Percentiles rank a stretch among this genome's conserved stretches.
These are phyloP conservation scores for Solanum pinnatisectum DNA, from an alignment of 257 asterid genomes.

Conservation along the genomic window DNA sequence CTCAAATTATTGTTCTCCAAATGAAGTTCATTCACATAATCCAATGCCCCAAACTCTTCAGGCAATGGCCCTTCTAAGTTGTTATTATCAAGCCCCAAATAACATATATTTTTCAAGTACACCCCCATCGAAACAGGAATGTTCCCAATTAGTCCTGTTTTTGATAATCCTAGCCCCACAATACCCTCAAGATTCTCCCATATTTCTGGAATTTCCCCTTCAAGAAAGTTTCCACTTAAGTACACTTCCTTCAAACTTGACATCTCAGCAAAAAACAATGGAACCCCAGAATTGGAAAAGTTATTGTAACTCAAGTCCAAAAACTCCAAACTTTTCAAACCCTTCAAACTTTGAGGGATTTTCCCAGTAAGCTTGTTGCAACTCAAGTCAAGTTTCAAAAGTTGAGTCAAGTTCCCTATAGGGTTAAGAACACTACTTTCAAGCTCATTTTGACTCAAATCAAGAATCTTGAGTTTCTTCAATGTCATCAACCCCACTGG, in stretches of 20 bases:
- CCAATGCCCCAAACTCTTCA: constrained; percentile 47
- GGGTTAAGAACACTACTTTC: constrained; percentile 32
- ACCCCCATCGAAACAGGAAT: constrained; percentile 66
- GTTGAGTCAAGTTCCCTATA: constrained; percentile 36
- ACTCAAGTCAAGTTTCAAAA: constrained; percentile 66
- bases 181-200: constrained; percentile 56
- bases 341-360: constrained; percentile 39
- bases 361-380: constrained; percentile 48
- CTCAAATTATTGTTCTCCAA: constrained; percentile 66
- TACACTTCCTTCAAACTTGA: constrained; percentile 49
- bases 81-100: constrained; percentile 67
- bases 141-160: constrained; percentile 50
- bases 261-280: constrained; percentile 48
- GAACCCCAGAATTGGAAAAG: constrained; percentile 46
- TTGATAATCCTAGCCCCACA: constrained; percentile 52
- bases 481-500: constrained; percentile 9
- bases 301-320: constrained; percentile 59
- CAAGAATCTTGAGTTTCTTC: constrained; percentile 57
- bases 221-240: constrained; percentile 55
- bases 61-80: constrained; percentile 63
- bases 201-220: constrained; percentile 73
- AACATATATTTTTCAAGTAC: constrained; percentile 35
- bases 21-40: constrained; percentile 51
- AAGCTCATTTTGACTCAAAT: constrained; percentile 50
- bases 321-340: constrained; percentile 43